Evolutionary conservation across 1,139 yeast genomes (phyloP).

Genomic region (Protomyces arabidopsidicola): DNA sequence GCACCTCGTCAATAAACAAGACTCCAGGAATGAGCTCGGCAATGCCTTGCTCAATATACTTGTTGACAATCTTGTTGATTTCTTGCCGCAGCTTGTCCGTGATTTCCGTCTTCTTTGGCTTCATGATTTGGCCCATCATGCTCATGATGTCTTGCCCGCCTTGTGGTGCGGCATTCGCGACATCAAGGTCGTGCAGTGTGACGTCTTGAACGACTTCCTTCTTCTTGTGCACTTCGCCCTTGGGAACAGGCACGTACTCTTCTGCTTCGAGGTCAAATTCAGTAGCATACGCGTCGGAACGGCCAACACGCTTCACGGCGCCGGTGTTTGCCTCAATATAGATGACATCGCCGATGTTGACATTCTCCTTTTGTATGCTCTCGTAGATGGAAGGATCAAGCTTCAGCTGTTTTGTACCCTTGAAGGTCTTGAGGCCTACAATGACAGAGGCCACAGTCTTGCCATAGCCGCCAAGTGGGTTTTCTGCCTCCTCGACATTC

Average conservation of each 20-base stretch:
- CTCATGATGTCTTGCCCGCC: slow-evolving; percentile 98
- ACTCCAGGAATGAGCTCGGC: slow-evolving; percentile 99
- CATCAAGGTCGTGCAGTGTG: slow-evolving; percentile 89
- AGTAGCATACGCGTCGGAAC: slow-evolving; percentile 97
- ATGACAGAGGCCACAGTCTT: slow-evolving; percentile 92
- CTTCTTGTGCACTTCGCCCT: slow-evolving; percentile 98
- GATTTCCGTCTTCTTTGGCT: slow-evolving; percentile 96
- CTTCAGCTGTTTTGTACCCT: slow-evolving; percentile 88
- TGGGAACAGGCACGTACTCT: slow-evolving; percentile 96
- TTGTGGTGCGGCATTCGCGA: slow-evolving; percentile 94
- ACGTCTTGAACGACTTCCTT: slow-evolving; percentile 98
- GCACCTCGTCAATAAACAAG: slow-evolving; percentile 92
- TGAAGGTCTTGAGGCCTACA: slow-evolving; percentile 90
- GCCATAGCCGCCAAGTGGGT: slow-evolving; percentile 96
- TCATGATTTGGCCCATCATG: slow-evolving; percentile 97
- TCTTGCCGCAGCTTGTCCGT: slow-evolving; percentile 91
- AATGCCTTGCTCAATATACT: slow-evolving; percentile 94
- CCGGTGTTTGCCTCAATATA: slow-evolving; percentile 98
- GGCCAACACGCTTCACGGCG: slow-evolving; percentile 93
- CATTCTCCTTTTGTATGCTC: slow-evolving; percentile 90
- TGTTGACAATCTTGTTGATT: slow-evolving; percentile 91
- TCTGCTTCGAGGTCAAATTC: slow-evolving; percentile 98
- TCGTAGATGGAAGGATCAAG: slow-evolving; percentile 95
- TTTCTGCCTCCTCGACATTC: slow-evolving; percentile 95
- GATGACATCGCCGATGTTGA: slow-evolving; percentile 91